phyloP scores from a whole-genome alignment of 225 moss, liverwort and hornwort genomes.

The Pseudisothecium myosuroides region DNA sequence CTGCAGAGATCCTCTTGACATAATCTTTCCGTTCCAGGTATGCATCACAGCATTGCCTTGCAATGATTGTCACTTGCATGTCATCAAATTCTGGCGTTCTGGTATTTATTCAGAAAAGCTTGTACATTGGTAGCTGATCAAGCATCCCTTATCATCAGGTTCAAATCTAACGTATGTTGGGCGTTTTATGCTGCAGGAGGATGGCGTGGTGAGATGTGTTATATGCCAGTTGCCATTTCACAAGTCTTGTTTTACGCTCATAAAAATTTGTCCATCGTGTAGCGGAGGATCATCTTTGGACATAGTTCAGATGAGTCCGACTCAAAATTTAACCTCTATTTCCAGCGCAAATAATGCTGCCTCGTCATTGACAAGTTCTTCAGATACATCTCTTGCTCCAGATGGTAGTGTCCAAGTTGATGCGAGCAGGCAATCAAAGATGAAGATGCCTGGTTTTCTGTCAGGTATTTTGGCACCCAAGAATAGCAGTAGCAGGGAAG shows the following conservation, averaged over 20 bases:
- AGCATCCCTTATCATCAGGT: not conserved
- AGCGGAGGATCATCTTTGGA: conserved; percentile 25
- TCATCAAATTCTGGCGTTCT: not conserved
- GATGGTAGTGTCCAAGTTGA: conserved; percentile 18
- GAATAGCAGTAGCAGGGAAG: conserved; percentile 26
- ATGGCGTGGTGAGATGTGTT: conserved; percentile 62
- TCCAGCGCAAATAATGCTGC: not conserved
- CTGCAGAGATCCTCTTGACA: conserved; percentile 67
- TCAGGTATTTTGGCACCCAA: conserved; percentile 35
- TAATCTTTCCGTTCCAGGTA: conserved; percentile 89
- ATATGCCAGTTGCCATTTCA: conserved; percentile 76
- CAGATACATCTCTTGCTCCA: conserved; percentile 1
- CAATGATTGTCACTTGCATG: not conserved
- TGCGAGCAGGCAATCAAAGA: conserved; percentile 20
- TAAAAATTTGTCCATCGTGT: conserved; percentile 53
- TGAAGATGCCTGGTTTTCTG: conserved; percentile 37
- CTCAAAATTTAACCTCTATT: conserved; percentile 1
- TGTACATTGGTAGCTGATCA: not conserved
- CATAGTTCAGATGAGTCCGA: conserved; percentile 6
- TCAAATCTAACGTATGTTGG: not conserved
- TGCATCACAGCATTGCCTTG: not conserved
- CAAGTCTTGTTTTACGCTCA: conserved; percentile 48
- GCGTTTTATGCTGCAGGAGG: conserved; percentile 45
- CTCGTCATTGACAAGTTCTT: conserved; percentile 3
- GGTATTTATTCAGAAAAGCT: not conserved